Base-by-base conservation (phyloP, 306 rosid species). In the Adenanthera pavonina region DNA sequence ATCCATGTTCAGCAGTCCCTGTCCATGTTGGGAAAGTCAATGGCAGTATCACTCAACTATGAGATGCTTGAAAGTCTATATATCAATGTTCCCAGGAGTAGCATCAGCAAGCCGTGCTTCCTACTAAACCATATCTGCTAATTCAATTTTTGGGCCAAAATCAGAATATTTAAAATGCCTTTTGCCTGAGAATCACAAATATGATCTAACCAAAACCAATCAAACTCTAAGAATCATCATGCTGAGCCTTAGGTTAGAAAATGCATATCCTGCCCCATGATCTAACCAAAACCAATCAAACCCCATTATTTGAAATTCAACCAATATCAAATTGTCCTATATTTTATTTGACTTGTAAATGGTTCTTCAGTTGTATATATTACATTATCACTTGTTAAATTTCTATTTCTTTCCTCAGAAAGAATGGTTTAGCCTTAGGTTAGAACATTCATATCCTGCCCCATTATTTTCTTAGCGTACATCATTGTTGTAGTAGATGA, bases 331-430 rank as follows among this genome's bases (percentile, higher is more conserved):
- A 78, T 15, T 36, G 30, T 25, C 30, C 30, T 65, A 3, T 30
- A 54, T 68, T 69, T 54, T 71, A 67, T 67, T 51, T 78, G 15
- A 43, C 46, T 53, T 15, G 5, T 25, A 41, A 53, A 47, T 49
- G 80, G 51, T 46, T 48, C 12, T 69, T 11, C 69, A 56, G 60
- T 69, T 54, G 14, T 30, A 69, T 79, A 69, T 79, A 11, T 47
- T 15, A 47, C 46, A 44, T 8, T 47, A 56, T 33, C 38, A 43
- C 47, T 9, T 40, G 46, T 30, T 57, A 10, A 57, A 17, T 43
- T 51, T 33, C 36, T 48, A 40, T 5, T n/a, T 64, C 25, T 62
- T 34, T 49, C 70, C 59, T 64, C 61, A 34, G 16, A 33, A 34
- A 65, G 59, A 43, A 30, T 44, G 40, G 17, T 47, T 14, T 74